phyloP scores from a whole-genome alignment of 1,139 yeast species.

The Chernovozyma sophiae-reginae region DNA sequence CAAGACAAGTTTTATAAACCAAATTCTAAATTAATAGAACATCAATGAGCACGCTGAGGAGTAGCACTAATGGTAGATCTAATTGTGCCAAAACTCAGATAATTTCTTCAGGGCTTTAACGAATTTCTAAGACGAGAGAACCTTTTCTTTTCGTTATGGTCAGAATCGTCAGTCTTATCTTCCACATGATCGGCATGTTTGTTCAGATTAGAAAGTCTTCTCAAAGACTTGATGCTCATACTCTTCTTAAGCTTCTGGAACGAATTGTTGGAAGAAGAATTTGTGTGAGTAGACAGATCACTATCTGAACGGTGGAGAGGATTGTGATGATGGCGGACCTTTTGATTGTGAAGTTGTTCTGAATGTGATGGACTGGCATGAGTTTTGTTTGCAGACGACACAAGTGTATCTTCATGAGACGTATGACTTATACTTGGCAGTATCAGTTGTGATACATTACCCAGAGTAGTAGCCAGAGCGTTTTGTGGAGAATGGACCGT shows the following conservation, averaged over 20 bases:
- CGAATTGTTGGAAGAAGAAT: slow-evolving; percentile 1
- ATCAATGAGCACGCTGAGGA: too few relatives aligned
- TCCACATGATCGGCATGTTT: background rate
- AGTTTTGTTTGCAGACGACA: too few relatives aligned
- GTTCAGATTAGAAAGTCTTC: background rate
- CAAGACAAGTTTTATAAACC: too few relatives aligned
- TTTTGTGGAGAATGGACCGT: background rate
- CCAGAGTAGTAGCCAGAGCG: background rate
- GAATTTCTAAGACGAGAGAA: slow-evolving; percentile 3
- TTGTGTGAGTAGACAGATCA: background rate
- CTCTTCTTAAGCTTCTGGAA: slow-evolving; percentile 3
- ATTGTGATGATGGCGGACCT: slow-evolving; percentile 1
- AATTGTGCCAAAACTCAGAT: too few relatives aligned
- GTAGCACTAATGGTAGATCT: too few relatives aligned
- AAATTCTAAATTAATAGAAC: too few relatives aligned
- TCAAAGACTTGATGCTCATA: slow-evolving; percentile 1
- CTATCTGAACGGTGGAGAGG: background rate
- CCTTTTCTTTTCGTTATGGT: slow-evolving; percentile 2
- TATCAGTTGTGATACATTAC: background rate
- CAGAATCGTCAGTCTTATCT: background rate
- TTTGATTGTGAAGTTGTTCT: background rate
- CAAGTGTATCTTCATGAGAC: too few relatives aligned
- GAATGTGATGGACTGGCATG: background rate
- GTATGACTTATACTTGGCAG: background rate
- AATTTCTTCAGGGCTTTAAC: too few relatives aligned